Conservation (phyloP, 495 filamentous ascomycete genomes). For the Xylaria longipes region DNA sequence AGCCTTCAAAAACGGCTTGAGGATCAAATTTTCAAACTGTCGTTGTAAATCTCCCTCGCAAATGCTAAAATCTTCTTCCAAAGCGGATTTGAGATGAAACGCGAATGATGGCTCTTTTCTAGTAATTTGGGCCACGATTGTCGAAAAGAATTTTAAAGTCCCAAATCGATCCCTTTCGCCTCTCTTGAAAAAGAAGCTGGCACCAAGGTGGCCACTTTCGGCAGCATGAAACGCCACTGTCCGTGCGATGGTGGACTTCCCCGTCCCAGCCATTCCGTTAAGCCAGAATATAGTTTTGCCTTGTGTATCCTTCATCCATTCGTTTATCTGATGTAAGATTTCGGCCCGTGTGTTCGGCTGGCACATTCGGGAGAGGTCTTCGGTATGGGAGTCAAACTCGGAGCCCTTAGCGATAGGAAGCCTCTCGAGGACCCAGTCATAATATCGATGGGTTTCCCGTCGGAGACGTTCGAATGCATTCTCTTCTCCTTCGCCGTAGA, state of each 20-base stretch:
- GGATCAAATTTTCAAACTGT: slow-evolving; percentile 59
- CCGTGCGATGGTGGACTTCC: slow-evolving; percentile 43
- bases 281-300: slow-evolving; percentile 46
- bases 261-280: slow-evolving; percentile 52
- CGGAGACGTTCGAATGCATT: not conserved
- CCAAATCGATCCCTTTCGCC: slow-evolving; percentile 47
- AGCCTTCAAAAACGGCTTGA: slow-evolving; percentile 39
- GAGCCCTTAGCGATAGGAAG: slow-evolving; percentile 22
- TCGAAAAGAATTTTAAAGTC: slow-evolving; percentile 51
- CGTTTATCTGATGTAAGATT: slow-evolving; percentile 32
- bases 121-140: slow-evolving; percentile 50
- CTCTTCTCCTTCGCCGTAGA: not conserved
- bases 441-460: too few relatives aligned
- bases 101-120: slow-evolving; percentile 26
- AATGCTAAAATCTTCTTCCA: slow-evolving; percentile 8
- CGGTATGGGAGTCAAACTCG: slow-evolving; percentile 1
- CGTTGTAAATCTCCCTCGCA: slow-evolving; percentile 42
- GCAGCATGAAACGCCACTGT: slow-evolving; percentile 16
- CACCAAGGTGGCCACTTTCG: slow-evolving; percentile 29
- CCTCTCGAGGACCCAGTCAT: not conserved
- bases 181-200: slow-evolving; percentile 57
- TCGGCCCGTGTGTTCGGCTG: slow-evolving; percentile 39
- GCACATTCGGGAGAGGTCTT: slow-evolving; percentile 25
- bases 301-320: slow-evolving; percentile 1
- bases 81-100: slow-evolving; percentile 28